These are phyloP conservation scores for Zygosaccharomyces siamensis DNA, from an alignment of 805 yeast species.

Conservation along the genomic window DNA sequence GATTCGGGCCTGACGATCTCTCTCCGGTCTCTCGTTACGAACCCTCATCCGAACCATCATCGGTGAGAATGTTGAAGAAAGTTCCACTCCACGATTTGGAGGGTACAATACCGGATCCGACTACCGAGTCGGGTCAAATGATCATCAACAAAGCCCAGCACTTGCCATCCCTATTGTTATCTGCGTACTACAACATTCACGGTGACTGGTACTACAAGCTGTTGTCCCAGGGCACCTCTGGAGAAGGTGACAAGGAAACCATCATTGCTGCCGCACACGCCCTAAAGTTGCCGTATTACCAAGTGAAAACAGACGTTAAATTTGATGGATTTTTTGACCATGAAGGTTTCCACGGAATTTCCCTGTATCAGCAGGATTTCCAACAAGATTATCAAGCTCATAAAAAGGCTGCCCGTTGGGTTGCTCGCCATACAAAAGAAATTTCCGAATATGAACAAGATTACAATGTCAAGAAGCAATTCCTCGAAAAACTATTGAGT, in stretches of 20 bases:
- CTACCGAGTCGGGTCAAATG: constrained; percentile 68
- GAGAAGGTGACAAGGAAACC: constrained; percentile 80
- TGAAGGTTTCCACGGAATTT: constrained; percentile 38
- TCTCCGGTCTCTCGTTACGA: constrained; percentile 19
- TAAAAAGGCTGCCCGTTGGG: constrained; percentile 13
- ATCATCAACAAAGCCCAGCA: constrained; percentile 57
- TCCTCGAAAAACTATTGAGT: constrained; percentile 12
- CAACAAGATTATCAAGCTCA: constrained; percentile 43
- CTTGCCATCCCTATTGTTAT: constrained; percentile 50
- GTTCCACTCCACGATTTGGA: constrained; percentile 55
- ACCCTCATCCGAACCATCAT: constrained; percentile 2
- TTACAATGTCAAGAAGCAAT: constrained; percentile 15
- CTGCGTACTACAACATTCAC: constrained; percentile 59
- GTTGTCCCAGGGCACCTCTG: constrained; percentile 67
- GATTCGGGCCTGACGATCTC: constrained; percentile 29
- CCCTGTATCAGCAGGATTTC: constrained; percentile 43
- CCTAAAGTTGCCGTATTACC: constrained; percentile 46
- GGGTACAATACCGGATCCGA: constrained; percentile 61
- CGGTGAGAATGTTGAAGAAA: constrained; percentile 20
- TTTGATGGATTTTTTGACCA: constrained; percentile 37
- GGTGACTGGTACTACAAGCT: constrained; percentile 64
- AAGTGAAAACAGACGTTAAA: constrained; percentile 38
- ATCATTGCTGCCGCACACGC: constrained; percentile 64
- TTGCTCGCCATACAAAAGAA: constrained; percentile 7
- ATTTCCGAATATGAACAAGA: constrained; percentile 14